phyloP scores from a whole-genome alignment of 2,329 filamentous ascomycete species.

The Dendryphion nanum region DNA sequence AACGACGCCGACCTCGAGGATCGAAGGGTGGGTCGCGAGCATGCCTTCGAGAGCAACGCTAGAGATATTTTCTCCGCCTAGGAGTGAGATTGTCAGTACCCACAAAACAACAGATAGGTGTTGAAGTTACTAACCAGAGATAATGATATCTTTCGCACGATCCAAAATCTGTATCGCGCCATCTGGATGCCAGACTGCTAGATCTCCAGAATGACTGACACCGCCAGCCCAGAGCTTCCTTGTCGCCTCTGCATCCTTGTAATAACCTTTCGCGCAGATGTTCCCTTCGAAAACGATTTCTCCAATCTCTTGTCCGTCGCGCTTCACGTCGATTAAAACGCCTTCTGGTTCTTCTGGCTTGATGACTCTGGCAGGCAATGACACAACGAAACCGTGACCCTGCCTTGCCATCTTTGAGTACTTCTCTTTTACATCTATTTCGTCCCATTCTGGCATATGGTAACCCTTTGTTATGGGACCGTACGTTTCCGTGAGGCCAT shows the following conservation, averaged over 20 bases:
- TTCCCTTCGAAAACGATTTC: slow-evolving; percentile 89
- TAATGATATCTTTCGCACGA: slow-evolving; percentile 96
- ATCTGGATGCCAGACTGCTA: slow-evolving; percentile 91
- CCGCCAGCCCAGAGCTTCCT: slow-evolving; percentile 84
- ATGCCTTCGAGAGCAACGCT: slow-evolving; percentile 89
- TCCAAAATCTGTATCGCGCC: slow-evolving; percentile 90
- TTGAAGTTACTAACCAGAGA: slow-evolving; percentile 64
- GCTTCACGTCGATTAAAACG: slow-evolving; percentile 64
- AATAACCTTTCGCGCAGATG: slow-evolving; percentile 88
- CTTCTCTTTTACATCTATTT: slow-evolving; percentile 69
- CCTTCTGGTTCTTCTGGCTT: slow-evolving; percentile 72
- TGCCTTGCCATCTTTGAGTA: slow-evolving; percentile 91
- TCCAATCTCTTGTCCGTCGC: slow-evolving; percentile 72
- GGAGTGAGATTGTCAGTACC: background rate
- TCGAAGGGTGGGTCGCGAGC: slow-evolving; percentile 81
- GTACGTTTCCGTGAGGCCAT: slow-evolving; percentile 85
- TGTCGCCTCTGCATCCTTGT: slow-evolving; percentile 84
- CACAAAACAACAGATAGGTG: background rate
- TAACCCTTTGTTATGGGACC: slow-evolving; percentile 96
- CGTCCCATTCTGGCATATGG: slow-evolving; percentile 80
- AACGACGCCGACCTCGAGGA: slow-evolving; percentile 90
- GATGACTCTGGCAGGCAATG: slow-evolving; percentile 76
- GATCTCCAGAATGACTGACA: slow-evolving; percentile 82
- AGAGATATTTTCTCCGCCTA: slow-evolving; percentile 95
- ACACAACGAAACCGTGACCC: slow-evolving; percentile 86